Conservation (phyloP, 495 filamentous ascomycete species). For the Aspergillus ostianus region DNA sequence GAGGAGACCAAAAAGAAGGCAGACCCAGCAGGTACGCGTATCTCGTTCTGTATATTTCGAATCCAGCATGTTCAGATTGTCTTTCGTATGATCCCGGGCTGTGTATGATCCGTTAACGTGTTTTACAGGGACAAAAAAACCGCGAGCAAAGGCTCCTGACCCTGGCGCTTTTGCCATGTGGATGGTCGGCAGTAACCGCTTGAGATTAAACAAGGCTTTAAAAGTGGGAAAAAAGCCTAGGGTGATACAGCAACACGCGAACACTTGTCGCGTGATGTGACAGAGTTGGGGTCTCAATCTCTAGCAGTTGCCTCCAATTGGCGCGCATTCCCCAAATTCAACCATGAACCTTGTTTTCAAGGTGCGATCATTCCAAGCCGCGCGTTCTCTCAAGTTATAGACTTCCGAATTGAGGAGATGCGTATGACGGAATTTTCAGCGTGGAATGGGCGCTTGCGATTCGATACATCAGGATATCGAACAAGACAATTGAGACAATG, state of each 20-base stretch:
- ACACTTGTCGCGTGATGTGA: conserved; percentile 24
- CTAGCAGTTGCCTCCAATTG: neutral
- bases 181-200: conserved; percentile 38
- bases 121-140: conserved; percentile 30
- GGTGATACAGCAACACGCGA: conserved; percentile 21
- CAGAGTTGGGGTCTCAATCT: conserved; percentile 9
- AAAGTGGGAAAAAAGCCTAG: conserved; percentile 41
- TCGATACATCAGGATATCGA: neutral
- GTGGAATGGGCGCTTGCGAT: neutral
- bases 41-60: neutral
- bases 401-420: neutral
- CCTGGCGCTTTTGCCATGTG: conserved; percentile 40
- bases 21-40: conserved; percentile 27
- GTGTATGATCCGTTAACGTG: conserved; percentile 9
- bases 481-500: neutral
- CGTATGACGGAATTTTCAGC: neutral
- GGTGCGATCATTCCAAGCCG: neutral
- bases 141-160: conserved; percentile 23
- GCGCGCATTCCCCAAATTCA: neutral
- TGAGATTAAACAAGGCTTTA: conserved; percentile 30
- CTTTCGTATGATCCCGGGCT: neutral
- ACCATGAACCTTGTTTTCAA: neutral
- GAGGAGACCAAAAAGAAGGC: conserved; percentile 38
- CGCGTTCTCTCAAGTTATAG: neutral
- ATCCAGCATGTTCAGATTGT: neutral